Conservation (phyloP, 2,329 filamentous ascomycete species). For the Aspergillus hortae region DNA sequence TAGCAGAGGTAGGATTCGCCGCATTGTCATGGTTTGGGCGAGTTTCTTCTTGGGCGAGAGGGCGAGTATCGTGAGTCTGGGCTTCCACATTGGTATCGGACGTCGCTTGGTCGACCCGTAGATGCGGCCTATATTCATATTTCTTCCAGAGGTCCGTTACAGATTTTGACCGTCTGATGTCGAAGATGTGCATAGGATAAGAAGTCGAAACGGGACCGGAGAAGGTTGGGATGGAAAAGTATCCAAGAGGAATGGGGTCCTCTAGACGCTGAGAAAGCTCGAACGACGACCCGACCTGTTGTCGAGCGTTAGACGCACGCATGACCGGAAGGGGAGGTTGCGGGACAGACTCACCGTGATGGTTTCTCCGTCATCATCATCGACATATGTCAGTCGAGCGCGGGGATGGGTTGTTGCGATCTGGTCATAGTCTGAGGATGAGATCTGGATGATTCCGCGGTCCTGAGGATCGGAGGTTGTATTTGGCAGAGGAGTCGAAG, state of each 20-base stretch:
- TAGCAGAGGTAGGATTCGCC: slow-evolving; percentile 8
- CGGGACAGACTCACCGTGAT: slow-evolving; percentile 38
- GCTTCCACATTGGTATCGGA: slow-evolving; percentile 1
- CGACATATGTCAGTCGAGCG: slow-evolving; percentile 42
- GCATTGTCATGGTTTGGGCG: slow-evolving; percentile 10
- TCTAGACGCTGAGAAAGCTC: slow-evolving; percentile 46
- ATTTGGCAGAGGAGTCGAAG: background rate
- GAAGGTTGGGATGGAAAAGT: slow-evolving; percentile 16
- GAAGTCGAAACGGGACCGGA: background rate
- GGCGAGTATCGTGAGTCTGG: background rate
- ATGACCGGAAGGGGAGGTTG: background rate
- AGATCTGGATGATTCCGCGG: slow-evolving; percentile 38
- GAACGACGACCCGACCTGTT: slow-evolving; percentile 44
- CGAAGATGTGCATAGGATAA: slow-evolving; percentile 44
- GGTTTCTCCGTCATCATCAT: slow-evolving; percentile 45
- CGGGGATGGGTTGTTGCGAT: slow-evolving; percentile 39
- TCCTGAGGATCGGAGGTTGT: background rate
- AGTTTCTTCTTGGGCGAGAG: slow-evolving; percentile 4
- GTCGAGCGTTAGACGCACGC: slow-evolving; percentile 12
- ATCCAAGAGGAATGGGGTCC: slow-evolving; percentile 24
- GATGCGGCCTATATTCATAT: slow-evolving; percentile 20
- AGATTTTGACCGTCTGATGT: slow-evolving; percentile 41
- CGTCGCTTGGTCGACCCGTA: background rate
- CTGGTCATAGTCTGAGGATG: slow-evolving; percentile 41
- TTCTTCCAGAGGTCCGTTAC: slow-evolving; percentile 38